A percentile compares a stretch with the other conserved stretches of the same genome.
These are phyloP conservation scores for Neurospora sp. DNA, from an alignment of 495 filamentous ascomycete species.

Conservation along the genomic window DNA sequence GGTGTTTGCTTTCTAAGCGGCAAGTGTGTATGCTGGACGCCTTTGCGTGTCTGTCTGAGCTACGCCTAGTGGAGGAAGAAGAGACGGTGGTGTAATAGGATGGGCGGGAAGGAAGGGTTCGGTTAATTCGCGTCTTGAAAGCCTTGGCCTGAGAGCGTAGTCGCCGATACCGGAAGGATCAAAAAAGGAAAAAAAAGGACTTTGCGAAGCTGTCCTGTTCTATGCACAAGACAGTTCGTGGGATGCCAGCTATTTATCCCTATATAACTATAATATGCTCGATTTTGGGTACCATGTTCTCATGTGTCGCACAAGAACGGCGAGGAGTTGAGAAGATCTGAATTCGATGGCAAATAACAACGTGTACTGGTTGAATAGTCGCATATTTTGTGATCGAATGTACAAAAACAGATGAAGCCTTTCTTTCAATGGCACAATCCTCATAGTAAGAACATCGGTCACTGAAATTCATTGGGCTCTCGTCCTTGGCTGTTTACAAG, in stretches of 20 bases:
- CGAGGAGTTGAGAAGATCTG: neutral
- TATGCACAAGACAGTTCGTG: neutral
- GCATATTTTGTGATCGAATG: too few relatives aligned
- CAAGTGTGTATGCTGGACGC: too few relatives aligned
- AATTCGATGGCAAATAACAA: too few relatives aligned
- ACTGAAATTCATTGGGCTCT: neutral
- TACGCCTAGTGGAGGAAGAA: neutral
- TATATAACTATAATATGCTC: neutral
- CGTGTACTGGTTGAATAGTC: too few relatives aligned
- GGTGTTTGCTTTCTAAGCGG: conserved; percentile 85
- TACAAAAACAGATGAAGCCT: neutral
- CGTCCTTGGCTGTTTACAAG: neutral
- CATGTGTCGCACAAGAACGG: neutral
- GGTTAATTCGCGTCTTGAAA: neutral
- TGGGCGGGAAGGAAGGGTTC: neutral
- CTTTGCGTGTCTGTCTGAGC: neutral
- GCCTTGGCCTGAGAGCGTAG: neutral
- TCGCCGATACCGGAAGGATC: neutral
- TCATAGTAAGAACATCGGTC: neutral
- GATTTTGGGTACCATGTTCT: neutral
- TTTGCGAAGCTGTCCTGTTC: neutral
- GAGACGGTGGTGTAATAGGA: neutral
- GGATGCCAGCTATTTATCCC: neutral
- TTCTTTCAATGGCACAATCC: neutral
- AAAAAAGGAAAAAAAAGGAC: neutral